Conservation (phyloP, 2,329 filamentous ascomycete species). For the Colletotrichum euphorbiae region DNA sequence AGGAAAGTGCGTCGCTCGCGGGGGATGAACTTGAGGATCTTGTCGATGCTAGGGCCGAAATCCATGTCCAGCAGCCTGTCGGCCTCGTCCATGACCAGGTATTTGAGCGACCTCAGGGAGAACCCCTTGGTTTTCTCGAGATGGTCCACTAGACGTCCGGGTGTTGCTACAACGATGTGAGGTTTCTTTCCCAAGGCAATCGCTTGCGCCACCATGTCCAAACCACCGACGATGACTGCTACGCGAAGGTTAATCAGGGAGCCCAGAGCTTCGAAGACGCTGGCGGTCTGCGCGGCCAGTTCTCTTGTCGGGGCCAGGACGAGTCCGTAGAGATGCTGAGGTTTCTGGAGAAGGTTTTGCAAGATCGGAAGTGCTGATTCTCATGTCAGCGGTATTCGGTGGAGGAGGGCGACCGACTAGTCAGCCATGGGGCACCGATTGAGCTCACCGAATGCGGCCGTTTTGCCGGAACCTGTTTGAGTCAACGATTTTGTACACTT, state of each 20-base stretch:
- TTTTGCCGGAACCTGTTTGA: slow-evolving; percentile 83
- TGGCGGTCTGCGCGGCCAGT: slow-evolving; percentile 89
- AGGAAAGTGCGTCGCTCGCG: slow-evolving; percentile 83
- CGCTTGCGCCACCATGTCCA: slow-evolving; percentile 94
- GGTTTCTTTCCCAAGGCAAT: slow-evolving; percentile 96
- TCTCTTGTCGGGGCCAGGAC: slow-evolving; percentile 94
- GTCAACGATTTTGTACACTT: not conserved
- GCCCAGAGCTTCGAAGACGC: slow-evolving; percentile 88
- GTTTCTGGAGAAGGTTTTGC: slow-evolving; percentile 89
- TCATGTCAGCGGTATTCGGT: no score
- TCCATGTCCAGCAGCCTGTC: slow-evolving; percentile 93
- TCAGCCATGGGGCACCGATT: no score
- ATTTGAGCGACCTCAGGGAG: slow-evolving; percentile 82
- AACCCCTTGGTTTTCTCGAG: slow-evolving; percentile 98
- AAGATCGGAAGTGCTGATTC: slow-evolving; percentile 77
- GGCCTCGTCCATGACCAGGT: slow-evolving; percentile 95
- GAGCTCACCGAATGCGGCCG: slow-evolving; percentile 79
- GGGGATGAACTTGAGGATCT: slow-evolving; percentile 90
- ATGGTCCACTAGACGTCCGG: slow-evolving; percentile 70
- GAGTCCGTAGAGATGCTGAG: slow-evolving; percentile 86
- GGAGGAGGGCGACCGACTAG: no score
- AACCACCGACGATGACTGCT: slow-evolving; percentile 88
- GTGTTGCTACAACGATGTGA: slow-evolving; percentile 83
- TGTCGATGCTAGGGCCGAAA: slow-evolving; percentile 92
- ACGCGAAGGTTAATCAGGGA: slow-evolving; percentile 88